phyloP scores from a whole-genome alignment of 768 basidiomycete species.

The Suillus ampliporus region DNA sequence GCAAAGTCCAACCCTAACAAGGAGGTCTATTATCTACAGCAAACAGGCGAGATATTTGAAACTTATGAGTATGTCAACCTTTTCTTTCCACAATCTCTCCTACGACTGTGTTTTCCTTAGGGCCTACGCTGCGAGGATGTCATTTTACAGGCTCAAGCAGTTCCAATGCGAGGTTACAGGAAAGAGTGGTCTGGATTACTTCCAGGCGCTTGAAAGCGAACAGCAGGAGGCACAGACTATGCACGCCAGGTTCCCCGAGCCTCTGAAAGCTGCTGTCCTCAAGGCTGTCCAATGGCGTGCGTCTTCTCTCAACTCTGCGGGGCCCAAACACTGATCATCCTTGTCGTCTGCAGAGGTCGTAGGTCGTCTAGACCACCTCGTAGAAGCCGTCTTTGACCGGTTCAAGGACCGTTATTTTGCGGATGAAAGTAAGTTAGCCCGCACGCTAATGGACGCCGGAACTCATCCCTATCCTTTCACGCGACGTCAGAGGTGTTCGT shows the following conservation, averaged over 20 bases:
- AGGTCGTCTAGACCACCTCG: constrained; percentile 92
- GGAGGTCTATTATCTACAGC: constrained; percentile 89
- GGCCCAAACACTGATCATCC: constrained; percentile 18
- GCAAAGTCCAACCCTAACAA: constrained; percentile 66
- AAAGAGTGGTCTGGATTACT: constrained; percentile 92
- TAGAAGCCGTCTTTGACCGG: constrained; percentile 93
- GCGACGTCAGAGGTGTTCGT: constrained; percentile 75
- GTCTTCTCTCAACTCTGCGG: constrained; percentile 45
- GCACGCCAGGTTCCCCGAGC: constrained; percentile 91
- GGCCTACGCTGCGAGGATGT: constrained; percentile 89
- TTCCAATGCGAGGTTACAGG: constrained; percentile 98
- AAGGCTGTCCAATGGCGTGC: constrained; percentile 96
- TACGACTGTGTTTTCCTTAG: constrained; percentile 35
- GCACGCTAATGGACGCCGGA: constrained; percentile 11
- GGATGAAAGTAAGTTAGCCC: constrained; percentile 76
- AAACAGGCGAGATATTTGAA: constrained; percentile 97
- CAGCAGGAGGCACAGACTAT: constrained; percentile 86
- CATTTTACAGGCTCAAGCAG: constrained; percentile 91
- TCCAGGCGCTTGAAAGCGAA: constrained; percentile 92
- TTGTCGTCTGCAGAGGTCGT: constrained; percentile 76
- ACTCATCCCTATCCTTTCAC: constrained; percentile 23
- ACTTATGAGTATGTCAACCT: constrained; percentile 83
- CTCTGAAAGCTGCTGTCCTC: constrained; percentile 90
- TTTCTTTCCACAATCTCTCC: constrained; percentile 30
- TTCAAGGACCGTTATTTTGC: constrained; percentile 96